Conservation (phyloP, 768 basidiomycete genomes). For the Tylopilus sp. region DNA sequence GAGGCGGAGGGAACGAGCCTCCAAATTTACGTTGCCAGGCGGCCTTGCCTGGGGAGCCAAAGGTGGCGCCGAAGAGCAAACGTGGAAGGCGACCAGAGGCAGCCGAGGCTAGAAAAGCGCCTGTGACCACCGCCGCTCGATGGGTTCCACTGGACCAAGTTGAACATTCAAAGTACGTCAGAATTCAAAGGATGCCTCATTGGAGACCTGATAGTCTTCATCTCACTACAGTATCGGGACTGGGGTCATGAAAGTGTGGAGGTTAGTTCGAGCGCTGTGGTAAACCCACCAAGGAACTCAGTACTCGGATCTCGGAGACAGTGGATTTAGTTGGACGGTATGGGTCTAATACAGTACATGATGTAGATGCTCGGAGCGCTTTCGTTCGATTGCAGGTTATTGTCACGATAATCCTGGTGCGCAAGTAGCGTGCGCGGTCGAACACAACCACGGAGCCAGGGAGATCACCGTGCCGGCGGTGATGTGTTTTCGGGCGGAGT, state of each 20-base stretch:
- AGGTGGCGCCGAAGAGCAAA: slow-evolving; percentile 9
- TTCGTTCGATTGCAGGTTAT: not conserved
- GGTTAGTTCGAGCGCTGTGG: slow-evolving; percentile 40
- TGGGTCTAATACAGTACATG: slow-evolving; percentile 1
- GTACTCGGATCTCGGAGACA: not conserved
- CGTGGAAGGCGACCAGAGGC: slow-evolving; percentile 8
- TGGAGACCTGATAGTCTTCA: slow-evolving; percentile 1
- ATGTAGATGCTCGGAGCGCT: not conserved
- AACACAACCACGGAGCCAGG: slow-evolving; percentile 11
- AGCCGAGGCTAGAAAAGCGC: slow-evolving; percentile 7
- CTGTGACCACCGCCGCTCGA: slow-evolving; percentile 24
- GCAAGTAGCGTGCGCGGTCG: slow-evolving; percentile 10
- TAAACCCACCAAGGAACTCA: not conserved
- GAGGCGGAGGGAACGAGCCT: slow-evolving; percentile 53
- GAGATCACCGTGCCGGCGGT: not conserved
- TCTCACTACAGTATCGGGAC: slow-evolving; percentile 57
- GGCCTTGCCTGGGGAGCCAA: slow-evolving; percentile 8
- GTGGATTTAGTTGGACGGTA: not conserved
- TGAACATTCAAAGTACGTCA: slow-evolving; percentile 71
- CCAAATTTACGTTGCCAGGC: slow-evolving; percentile 19
- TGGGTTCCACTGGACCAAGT: slow-evolving; percentile 56
- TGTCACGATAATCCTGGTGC: not conserved
- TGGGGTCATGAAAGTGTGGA: slow-evolving; percentile 75
- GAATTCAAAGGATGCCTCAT: not conserved
- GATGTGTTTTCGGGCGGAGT: not conserved